Percentiles rank a stretch among this genome's conserved stretches.
Conservation (phyloP, 352 stramenopile species). For the Phytophthora parvispora region DNA sequence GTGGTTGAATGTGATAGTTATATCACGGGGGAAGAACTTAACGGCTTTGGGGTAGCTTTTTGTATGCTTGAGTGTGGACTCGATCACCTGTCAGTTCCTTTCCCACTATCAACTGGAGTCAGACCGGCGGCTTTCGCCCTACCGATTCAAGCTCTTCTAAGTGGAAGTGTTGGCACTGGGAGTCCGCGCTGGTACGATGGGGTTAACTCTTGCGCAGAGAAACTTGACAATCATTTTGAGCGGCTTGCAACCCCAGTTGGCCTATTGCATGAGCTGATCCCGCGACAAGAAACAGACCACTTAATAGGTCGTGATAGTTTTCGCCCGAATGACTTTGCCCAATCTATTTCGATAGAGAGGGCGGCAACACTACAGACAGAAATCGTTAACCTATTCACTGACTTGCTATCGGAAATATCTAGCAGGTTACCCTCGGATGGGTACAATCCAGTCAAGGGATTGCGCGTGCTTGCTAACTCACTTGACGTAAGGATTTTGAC, state of each 20-base stretch:
- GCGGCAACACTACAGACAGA: slow-evolving; percentile 31
- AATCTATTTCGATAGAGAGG: slow-evolving; percentile 48
- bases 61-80: slow-evolving; percentile 48
- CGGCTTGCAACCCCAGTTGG: slow-evolving; percentile 31
- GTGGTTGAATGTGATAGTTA: slow-evolving; percentile 28
- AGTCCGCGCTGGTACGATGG: slow-evolving; percentile 22
- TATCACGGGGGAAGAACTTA: slow-evolving; percentile 40
- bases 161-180: not conserved
- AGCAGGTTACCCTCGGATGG: slow-evolving; percentile 40
- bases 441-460: slow-evolving; percentile 32
- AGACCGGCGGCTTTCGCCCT: slow-evolving; percentile 26
- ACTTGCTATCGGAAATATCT: slow-evolving; percentile 54
- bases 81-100: slow-evolving; percentile 34
- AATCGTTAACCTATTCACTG: slow-evolving; percentile 39
- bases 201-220: slow-evolving; percentile 19
- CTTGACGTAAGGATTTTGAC: slow-evolving; percentile 47
- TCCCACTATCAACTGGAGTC: slow-evolving; percentile 26
- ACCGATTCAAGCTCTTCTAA: slow-evolving; percentile 20
- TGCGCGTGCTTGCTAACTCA: slow-evolving; percentile 44
- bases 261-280: slow-evolving; percentile 31
- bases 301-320: slow-evolving; percentile 18
- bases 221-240: slow-evolving; percentile 45
- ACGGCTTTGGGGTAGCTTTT: slow-evolving; percentile 66
- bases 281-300: slow-evolving; percentile 24
- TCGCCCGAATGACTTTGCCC: slow-evolving; percentile 15